phyloP scores from a whole-genome alignment of 306 rosid species.

The Chamaecrista fasciculata region DNA sequence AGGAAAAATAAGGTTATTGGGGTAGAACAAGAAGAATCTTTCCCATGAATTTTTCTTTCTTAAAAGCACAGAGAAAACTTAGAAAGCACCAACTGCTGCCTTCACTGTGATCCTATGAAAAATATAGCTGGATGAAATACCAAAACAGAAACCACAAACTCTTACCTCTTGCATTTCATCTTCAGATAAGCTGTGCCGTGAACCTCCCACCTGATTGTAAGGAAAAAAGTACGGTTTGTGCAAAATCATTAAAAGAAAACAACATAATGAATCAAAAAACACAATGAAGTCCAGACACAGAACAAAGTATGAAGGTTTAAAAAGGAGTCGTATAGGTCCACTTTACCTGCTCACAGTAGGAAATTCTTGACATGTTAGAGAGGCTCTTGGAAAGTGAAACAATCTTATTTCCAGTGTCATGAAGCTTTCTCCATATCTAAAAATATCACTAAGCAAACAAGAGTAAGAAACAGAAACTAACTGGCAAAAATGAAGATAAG shows the following conservation, averaged over 20 bases:
- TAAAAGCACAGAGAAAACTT: neutral
- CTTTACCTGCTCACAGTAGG: constrained; percentile 62
- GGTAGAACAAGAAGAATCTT: neutral
- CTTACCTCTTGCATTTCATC: constrained; percentile 54
- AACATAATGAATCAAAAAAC: neutral
- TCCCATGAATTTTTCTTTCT: no score
- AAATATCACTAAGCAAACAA: constrained; percentile 14
- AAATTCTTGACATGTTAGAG: constrained; percentile 59
- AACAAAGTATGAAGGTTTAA: constrained; percentile 9
- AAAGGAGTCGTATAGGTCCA: constrained; percentile 20
- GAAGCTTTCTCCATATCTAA: constrained; percentile 78
- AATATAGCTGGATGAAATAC: no score
- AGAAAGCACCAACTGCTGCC: neutral
- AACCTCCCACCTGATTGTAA: constrained; percentile 48
- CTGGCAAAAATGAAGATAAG: neutral
- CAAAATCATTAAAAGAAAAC: neutral
- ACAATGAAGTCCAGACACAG: neutral
- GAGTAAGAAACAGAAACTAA: constrained; percentile 17
- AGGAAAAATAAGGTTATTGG: neutral
- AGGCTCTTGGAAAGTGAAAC: constrained; percentile 65
- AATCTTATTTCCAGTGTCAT: constrained; percentile 54
- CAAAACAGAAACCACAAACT: constrained; percentile 4
- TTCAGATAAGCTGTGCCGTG: constrained; percentile 37
- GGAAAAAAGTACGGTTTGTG: constrained; percentile 18
- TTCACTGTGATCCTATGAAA: neutral